These are phyloP conservation scores for Stereum hirsutum DNA, from an alignment of 1,284 basidiomycete genomes.

Conservation along the genomic window DNA sequence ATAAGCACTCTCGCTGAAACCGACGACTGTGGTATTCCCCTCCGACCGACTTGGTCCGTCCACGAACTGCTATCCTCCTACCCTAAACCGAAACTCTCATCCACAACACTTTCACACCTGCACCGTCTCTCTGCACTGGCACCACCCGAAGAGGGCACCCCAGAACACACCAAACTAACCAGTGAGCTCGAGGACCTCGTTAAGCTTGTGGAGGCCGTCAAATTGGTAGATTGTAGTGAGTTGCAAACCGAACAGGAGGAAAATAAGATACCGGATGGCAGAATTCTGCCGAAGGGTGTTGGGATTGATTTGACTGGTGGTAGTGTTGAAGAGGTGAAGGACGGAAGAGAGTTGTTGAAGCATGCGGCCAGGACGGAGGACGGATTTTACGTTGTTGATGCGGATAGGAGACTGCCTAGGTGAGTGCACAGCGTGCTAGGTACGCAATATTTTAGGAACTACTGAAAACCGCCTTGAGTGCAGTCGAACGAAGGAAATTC, in stretches of 20 bases:
- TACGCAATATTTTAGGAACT: too few species aligned
- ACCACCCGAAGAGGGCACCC: conserved; percentile 47
- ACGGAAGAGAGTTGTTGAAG: conserved; percentile 35
- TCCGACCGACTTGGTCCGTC: conserved; percentile 67
- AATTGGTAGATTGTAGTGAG: conserved; percentile 39
- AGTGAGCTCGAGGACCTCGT: conserved; percentile 59
- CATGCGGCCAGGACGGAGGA: conserved; percentile 38
- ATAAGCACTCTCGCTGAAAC: conserved; percentile 20
- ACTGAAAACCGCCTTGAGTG: too few species aligned
- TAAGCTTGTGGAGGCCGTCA: conserved; percentile 70
- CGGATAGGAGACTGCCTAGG: conserved; percentile 22
- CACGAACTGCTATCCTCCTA: conserved; percentile 66
- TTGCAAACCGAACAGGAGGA: conserved; percentile 11
- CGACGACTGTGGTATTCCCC: conserved; percentile 54
- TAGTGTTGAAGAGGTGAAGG: conserved; percentile 19
- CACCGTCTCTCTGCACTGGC: conserved; percentile 63
- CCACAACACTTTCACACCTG: conserved; percentile 46
- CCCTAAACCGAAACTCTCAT: conserved; percentile 50
- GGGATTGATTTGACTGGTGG: conserved; percentile 23
- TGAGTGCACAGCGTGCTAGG: conserved; percentile 4
- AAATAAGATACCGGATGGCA: conserved; percentile 30
- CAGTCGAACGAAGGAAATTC: too few species aligned
- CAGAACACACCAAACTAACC: conserved; percentile 38
- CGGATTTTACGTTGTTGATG: conserved; percentile 36
- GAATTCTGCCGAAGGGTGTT: conserved; percentile 30